phyloP scores from a whole-genome alignment of 2,329 filamentous ascomycete genomes.

The Fusarium tricinctum region DNA sequence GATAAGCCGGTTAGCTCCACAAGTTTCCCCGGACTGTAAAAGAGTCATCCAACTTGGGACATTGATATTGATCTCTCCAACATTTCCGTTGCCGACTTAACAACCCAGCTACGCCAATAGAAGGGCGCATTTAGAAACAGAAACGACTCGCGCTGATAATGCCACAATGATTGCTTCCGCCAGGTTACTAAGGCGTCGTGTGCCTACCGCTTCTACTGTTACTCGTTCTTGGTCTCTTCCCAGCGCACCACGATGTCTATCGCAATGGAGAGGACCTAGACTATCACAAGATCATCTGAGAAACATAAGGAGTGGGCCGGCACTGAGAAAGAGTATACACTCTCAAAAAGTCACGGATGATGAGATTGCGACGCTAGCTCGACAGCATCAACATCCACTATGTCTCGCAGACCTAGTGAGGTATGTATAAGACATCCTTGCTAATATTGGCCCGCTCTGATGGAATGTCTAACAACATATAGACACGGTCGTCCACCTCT shows the following conservation, averaged over 20 bases:
- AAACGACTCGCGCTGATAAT: constrained; percentile 22
- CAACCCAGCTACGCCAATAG: not conserved
- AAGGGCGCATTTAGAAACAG: not conserved
- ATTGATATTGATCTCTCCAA: not conserved
- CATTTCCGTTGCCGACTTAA: not conserved
- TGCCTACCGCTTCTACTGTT: constrained; percentile 32
- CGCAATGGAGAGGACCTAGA: constrained; percentile 22
- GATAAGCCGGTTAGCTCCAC: constrained; percentile 25
- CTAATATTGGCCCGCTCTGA: not conserved
- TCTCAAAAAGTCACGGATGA: constrained; percentile 70
- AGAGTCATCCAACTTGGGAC: constrained; percentile 35
- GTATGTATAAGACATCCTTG: constrained; percentile 61
- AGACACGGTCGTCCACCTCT: constrained; percentile 87
- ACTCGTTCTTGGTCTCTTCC: constrained; percentile 10
- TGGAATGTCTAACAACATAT: not conserved
- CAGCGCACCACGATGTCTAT: constrained; percentile 15
- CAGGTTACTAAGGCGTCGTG: constrained; percentile 44
- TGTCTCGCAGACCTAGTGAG: constrained; percentile 91
- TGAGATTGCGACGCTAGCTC: constrained; percentile 83
- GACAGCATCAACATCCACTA: constrained; percentile 82
- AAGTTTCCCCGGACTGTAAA: constrained; percentile 27
- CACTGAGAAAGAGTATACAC: constrained; percentile 34
- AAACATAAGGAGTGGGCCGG: not conserved
- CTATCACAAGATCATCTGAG: constrained; percentile 8
- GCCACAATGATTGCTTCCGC: constrained; percentile 46